Evolutionary conservation across 345 rosid species (phyloP), one percentile per base, ranked within the genome.

Genomic region (Camelina sativa): DNA sequence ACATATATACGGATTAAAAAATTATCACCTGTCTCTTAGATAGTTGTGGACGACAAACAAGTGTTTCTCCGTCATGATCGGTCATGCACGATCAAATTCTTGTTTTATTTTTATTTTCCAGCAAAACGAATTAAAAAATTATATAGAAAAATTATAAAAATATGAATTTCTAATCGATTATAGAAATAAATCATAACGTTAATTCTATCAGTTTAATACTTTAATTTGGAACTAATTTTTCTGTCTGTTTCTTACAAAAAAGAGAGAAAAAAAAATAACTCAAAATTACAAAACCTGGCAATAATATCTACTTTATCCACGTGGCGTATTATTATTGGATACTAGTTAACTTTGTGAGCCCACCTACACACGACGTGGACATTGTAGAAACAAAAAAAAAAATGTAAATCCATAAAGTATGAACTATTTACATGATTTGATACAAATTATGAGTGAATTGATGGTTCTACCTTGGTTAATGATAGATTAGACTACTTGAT

Each of bases 31-130:
- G 59, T 76, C 66, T 75, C 38, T 67, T 48, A 84, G 43, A 11
- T 69, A 72, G 67, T 76, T 76, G 81, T 84, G 93, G 87, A 73
- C 76, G 82, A 77, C 82, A 65, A 80, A 65, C 67, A 76, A 79
- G 62, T 64, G n/a, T 71, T 71, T 48, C 66, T 71, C 80, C 80
- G 76, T 56, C 80, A 65, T 77, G 72, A 57, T 71, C 80, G 80
- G 60, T 70, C 76, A 64, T 55, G 62, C 80, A 77, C 62, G 38
- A 56, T 77, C 71, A 28, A 32, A n/a, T n/a, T n/a, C n/a, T n/a
- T n/a, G n/a, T n/a, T 34, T 25, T 6, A 2, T 41, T 44, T 16
- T 16, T 3, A 0, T 6, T 22, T 28, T 17, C 11, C 35, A 32
- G 6, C 19, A 19, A 69, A 54, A 16, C 2, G 16, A 47, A 53